phyloP scores from a whole-genome alignment of 2,329 filamentous ascomycete species.

The Pestalotiopsis fici region DNA sequence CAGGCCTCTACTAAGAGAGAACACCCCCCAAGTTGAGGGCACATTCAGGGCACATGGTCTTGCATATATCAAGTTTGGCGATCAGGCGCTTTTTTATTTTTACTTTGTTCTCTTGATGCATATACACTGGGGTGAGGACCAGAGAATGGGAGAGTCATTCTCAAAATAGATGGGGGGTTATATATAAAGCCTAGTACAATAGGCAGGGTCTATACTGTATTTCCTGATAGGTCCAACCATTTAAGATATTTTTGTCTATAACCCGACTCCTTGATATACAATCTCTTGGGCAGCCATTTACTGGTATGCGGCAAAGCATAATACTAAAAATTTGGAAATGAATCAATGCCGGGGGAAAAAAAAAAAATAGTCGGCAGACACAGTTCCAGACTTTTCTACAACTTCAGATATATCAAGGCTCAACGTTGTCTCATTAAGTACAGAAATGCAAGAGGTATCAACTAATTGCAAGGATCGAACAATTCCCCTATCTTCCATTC shows the following conservation, averaged over 20 bases:
- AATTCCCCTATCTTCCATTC: neutral
- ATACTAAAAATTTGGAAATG: too few species aligned
- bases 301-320: too few species aligned
- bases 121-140: neutral
- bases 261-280: neutral
- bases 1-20: constrained; percentile 3
- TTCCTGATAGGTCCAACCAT: constrained; percentile 27
- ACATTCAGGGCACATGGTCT: neutral
- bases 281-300: too few species aligned
- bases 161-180: too few species aligned
- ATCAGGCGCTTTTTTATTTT: neutral
- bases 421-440: neutral
- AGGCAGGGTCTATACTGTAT: constrained; percentile 32
- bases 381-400: too few species aligned
- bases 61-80: neutral
- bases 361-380: too few species aligned
- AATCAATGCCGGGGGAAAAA: too few species aligned
- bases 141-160: constrained; percentile 19
- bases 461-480: neutral
- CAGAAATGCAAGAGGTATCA: constrained; percentile 1
- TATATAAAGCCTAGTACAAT: constrained; percentile 22
- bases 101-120: neutral
- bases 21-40: neutral
- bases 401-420: too few species aligned
- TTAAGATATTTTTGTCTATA: neutral